Conservation (phyloP, 2,329 filamentous ascomycete species). For the Aspergillus novofumigatus region DNA sequence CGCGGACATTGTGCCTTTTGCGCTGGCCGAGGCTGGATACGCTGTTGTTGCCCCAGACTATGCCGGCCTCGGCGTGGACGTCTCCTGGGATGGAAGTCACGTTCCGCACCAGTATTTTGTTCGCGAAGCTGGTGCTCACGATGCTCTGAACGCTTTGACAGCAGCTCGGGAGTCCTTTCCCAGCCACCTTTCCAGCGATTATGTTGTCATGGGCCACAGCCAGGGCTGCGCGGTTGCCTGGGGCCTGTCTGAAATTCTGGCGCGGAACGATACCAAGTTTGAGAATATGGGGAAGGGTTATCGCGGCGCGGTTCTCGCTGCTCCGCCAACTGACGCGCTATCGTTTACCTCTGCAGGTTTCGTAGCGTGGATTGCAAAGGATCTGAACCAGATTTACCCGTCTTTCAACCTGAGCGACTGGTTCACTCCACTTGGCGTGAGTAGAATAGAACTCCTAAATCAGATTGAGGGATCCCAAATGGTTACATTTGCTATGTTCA, state of each 20-base stretch:
- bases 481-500: slow-evolving; percentile 7
- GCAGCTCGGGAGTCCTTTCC: slow-evolving; percentile 44
- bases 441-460: slow-evolving; percentile 10
- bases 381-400: slow-evolving; percentile 9
- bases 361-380: slow-evolving; percentile 14
- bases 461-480: slow-evolving; percentile 13
- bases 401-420: slow-evolving; percentile 14
- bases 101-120: slow-evolving; percentile 43
- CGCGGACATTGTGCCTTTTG: slow-evolving; percentile 37
- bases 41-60: slow-evolving; percentile 46
- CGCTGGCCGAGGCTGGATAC: slow-evolving; percentile 41
- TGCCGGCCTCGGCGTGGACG: slow-evolving; percentile 42
- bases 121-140: slow-evolving; percentile 38
- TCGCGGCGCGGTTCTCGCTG: slow-evolving; percentile 6
- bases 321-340: slow-evolving; percentile 4
- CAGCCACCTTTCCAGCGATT: slow-evolving; percentile 29
- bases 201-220: slow-evolving; percentile 46
- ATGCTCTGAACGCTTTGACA: slow-evolving; percentile 41
- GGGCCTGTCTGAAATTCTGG: slow-evolving; percentile 20
- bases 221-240: slow-evolving; percentile 47
- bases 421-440: slow-evolving; percentile 12
- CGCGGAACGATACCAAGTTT: slow-evolving; percentile 4
- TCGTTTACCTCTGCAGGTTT: slow-evolving; percentile 2
- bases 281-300: slow-evolving; percentile 3
- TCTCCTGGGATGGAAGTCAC: slow-evolving; percentile 26